Conservation (phyloP, 208 protist genomes). For the Leishmania braziliensis region DNA sequence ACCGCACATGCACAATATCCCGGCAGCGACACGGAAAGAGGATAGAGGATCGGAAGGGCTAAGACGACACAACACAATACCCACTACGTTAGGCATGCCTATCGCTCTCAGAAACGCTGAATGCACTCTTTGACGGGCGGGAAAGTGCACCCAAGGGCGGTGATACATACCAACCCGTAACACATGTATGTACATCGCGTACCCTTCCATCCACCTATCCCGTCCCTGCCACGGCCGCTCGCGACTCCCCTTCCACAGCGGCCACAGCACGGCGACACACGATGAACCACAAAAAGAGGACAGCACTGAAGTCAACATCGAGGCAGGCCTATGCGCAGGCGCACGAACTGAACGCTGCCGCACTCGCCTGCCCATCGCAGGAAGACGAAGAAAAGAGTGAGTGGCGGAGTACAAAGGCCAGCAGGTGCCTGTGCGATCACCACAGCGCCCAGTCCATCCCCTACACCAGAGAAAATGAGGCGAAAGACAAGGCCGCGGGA, state of each 20-base stretch:
- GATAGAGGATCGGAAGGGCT: neutral
- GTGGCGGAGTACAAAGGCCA: neutral
- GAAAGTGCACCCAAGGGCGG: too few relatives aligned
- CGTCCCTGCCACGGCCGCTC: too few relatives aligned
- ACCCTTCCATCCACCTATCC: neutral
- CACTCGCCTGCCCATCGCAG: neutral
- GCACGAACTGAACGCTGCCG: neutral
- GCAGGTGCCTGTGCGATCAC: neutral
- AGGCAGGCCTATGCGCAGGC: too few relatives aligned
- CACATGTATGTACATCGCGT: neutral
- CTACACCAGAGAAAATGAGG: neutral
- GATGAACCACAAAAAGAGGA: too few relatives aligned
- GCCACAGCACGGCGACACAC: too few relatives aligned
- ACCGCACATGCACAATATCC: neutral
- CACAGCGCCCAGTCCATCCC: neutral
- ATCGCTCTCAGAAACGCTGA: neutral
- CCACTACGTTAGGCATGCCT: neutral
- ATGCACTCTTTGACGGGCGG: too few relatives aligned
- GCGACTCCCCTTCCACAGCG: too few relatives aligned
- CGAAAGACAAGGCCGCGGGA: neutral
- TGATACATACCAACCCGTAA: neutral
- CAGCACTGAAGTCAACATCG: too few relatives aligned
- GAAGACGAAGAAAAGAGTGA: neutral
- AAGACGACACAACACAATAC: neutral
- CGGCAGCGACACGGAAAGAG: neutral